These are phyloP conservation scores for Mycena galopus DNA, from an alignment of 768 basidiomycete genomes.

Conservation along the genomic window DNA sequence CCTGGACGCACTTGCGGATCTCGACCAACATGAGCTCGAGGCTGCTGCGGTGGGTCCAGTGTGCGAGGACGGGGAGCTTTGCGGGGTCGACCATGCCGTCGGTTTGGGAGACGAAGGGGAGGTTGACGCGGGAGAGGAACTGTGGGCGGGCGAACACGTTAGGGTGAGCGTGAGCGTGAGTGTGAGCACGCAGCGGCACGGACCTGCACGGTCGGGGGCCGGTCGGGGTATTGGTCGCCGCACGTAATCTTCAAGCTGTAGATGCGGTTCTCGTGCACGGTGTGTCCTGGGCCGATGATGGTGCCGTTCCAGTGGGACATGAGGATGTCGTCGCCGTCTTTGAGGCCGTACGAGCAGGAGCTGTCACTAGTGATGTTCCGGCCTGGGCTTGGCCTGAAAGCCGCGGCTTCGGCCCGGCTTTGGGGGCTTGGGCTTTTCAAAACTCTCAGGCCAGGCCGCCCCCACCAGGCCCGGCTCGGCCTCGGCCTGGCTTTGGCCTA, in stretches of 20 bases:
- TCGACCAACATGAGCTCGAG: constrained; percentile 94
- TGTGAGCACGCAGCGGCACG: not conserved
- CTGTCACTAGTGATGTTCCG: too few species aligned
- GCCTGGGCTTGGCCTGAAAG: too few species aligned
- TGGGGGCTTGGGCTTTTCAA: too few species aligned
- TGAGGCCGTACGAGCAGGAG: too few species aligned
- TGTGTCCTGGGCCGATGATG: constrained; percentile 98
- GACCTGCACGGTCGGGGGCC: constrained; percentile 77
- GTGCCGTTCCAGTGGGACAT: too few species aligned
- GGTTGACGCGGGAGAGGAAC: constrained; percentile 91
- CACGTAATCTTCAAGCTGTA: constrained; percentile 95
- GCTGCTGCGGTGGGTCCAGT: constrained; percentile 83
- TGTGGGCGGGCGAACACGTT: not conserved
- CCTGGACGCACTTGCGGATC: constrained; percentile 81
- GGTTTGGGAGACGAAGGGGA: constrained; percentile 86
- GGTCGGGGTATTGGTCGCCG: constrained; percentile 80
- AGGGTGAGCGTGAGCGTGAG: not conserved
- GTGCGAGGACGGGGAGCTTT: constrained; percentile 78
- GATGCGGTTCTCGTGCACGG: constrained; percentile 98
- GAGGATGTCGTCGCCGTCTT: too few species aligned
- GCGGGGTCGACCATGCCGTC: constrained; percentile 84
- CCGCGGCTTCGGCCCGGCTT: too few species aligned
- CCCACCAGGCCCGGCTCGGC: too few species aligned
- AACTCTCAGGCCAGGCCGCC: too few species aligned
- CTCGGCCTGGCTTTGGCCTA: too few species aligned